These are phyloP conservation scores for Rutstroemia sp. DNA, from an alignment of 2,329 filamentous ascomycete species.

Conservation along the genomic window DNA sequence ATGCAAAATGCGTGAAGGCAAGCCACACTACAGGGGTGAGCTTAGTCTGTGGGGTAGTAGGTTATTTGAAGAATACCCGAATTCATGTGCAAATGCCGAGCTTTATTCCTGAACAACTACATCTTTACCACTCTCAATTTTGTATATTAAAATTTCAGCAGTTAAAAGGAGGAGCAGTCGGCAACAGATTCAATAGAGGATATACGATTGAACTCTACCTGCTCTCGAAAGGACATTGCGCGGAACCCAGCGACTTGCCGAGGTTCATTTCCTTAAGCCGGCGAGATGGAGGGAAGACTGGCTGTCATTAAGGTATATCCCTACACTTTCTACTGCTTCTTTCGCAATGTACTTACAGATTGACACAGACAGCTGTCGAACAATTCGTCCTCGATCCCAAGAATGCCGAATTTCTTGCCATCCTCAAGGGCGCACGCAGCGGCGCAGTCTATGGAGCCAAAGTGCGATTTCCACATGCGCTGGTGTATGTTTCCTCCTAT, in stretches of 20 bases:
- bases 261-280: slow-evolving; percentile 15
- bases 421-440: slow-evolving; percentile 93
- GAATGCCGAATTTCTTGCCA: slow-evolving; percentile 75
- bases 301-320: slow-evolving; percentile 22
- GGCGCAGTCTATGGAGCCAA: slow-evolving; percentile 94
- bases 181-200: not conserved
- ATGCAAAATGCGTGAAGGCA: slow-evolving; percentile 12
- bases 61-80: slow-evolving; percentile 6
- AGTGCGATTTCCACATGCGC: slow-evolving; percentile 94
- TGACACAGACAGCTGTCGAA: slow-evolving; percentile 47
- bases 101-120: slow-evolving; percentile 13
- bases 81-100: slow-evolving; percentile 9
- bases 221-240: too few relatives aligned
- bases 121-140: not conserved
- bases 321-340: not conserved
- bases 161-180: not conserved
- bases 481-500: slow-evolving; percentile 52
- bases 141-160: not conserved
- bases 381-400: slow-evolving; percentile 72
- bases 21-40: not conserved
- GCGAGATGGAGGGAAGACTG: slow-evolving; percentile 21
- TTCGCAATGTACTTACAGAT: not conserved
- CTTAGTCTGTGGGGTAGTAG: slow-evolving; percentile 12
- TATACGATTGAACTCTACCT: not conserved
- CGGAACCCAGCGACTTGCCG: slow-evolving; percentile 14